Evolutionary conservation across 2,329 filamentous ascomycete species (phyloP), one percentile per base, ranked within the genome.

Genomic region (Monosporascus sp.): DNA sequence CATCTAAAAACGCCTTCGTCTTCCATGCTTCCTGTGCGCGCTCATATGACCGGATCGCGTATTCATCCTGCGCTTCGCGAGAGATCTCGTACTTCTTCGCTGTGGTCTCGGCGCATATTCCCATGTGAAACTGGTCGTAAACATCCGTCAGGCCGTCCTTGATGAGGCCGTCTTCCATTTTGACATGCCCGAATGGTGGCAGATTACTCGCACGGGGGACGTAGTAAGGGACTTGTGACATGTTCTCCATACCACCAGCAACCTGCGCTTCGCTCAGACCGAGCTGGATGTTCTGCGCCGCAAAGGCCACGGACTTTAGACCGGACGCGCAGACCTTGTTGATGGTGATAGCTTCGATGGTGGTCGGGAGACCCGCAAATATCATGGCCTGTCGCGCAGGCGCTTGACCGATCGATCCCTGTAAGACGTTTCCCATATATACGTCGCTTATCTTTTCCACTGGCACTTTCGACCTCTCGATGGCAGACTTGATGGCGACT

Each of bases 251-350:
- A 51, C 94, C 94, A 57, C 94, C 94, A 1, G 94, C 94, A 7
- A 97, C 80, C 69, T 96, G 89, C 0, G 89, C 92, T 65, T 96
- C 89, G 17, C 90, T 83, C 9, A 96, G 80, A 5, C 94, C 93
- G 11, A 99, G 82, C 72, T 97, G 90, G 63, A 97, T 96, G 66
- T 96, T 94, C 67, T 96, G 90, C 1, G 93, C 93, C 1, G 93
- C 94, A 45, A 97, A 81, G 22, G 82, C 85, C 5, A 97, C 91
- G 1, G 94, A 89, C 72, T 99, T 99, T 60, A 99, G 78, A 5
- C 94, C 94, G 0, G 92, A 97, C 4, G 94, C 88, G 76, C 94
- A 99, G 55, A 99, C 94, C 75, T 99, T 99, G 80, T 99, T 99
- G 72, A 99, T 87, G 17, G 94, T 97, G 49, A 88, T 86, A 37